Evolutionary conservation across 1,284 basidiomycete species (phyloP), one percentile per base, ranked within the genome.

Genomic region (Irpex sp.): DNA sequence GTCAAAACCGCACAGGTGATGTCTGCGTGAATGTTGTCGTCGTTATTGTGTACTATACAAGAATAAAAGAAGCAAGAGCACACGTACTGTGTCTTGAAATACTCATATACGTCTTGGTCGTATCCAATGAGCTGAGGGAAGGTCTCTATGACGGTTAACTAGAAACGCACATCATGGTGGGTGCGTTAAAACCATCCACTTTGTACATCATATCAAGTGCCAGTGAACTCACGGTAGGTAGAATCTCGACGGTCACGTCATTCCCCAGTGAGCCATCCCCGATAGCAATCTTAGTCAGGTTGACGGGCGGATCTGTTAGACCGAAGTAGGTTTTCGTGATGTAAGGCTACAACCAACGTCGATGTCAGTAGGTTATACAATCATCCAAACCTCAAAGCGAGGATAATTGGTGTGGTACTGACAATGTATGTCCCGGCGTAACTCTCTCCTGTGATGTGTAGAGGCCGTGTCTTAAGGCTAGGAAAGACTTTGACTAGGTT

Each of bases 91-190:
- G 82, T 76, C 66, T 80, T 79, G 73, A 90, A 90, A 68, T 87
- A 87, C 59, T 84, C 76, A 67, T 82, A 85, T 2, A 88, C 85
- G 8, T 82, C 80, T 28, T 77, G 73, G 65, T 90, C 84, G 67
- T 88, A 91, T 23, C 81, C 84, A 54, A 90, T 88, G 35, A 91
- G 73, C 71, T 90, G 88, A 1, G 88, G 88, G 67, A 83, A 88
- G 2, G 88, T 90, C 72, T 88, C 82, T 12, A 90, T 73, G 35
- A 86, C 76, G 57, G 71, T 78, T 45, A 84, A 67, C 85, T 87
- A 57, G 3, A 21, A 33, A 33, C 1, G 3, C 1, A 2, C 6
- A 33, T 33, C 42, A 7, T 23, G 23, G 23, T 23, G 23, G 23
- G 23, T 23, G 23, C 23, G 23, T 23, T 23, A 23, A 23, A 23